A percentile compares a stretch with the other conserved stretches of the same genome.
phyloP scores from a whole-genome alignment of 805 yeast genomes.

The Wickerhamiella azymoides region DNA sequence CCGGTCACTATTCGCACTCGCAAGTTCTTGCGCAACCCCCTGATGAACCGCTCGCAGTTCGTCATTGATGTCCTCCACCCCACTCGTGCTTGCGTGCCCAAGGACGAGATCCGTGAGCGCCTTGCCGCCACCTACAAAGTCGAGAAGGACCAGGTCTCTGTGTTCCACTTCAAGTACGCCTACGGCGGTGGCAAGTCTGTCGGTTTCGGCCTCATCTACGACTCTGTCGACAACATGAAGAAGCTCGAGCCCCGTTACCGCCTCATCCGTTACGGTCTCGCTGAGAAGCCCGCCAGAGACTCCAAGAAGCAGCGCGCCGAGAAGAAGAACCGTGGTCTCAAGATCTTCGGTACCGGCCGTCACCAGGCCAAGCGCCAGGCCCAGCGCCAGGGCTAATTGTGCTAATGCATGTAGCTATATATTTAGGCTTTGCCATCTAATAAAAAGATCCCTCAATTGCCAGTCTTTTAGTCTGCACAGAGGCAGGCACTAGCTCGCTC shows the following conservation, averaged over 20 bases:
- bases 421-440: slow-evolving; percentile 7
- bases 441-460: not conserved
- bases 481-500: too few species aligned
- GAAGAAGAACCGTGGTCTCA: slow-evolving; percentile 98
- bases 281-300: slow-evolving; percentile 88
- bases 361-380: slow-evolving; percentile 59
- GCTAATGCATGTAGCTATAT: slow-evolving; percentile 12
- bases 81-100: slow-evolving; percentile 97
- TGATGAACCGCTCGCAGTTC: slow-evolving; percentile 98
- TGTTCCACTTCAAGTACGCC: slow-evolving; percentile 98
- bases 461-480: too few species aligned
- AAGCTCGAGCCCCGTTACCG: slow-evolving; percentile 99
- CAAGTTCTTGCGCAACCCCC: slow-evolving; percentile 98
- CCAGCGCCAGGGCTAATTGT: slow-evolving; percentile 17
- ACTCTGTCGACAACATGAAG: slow-evolving; percentile 94
- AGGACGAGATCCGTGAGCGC: slow-evolving; percentile 96
- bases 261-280: slow-evolving; percentile 97
- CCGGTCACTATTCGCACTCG: slow-evolving; percentile 95
- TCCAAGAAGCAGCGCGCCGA: slow-evolving; percentile 99
- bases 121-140: slow-evolving; percentile 80
- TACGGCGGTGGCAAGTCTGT: slow-evolving; percentile 99
- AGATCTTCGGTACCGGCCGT: slow-evolving; percentile 96
- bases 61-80: slow-evolving; percentile 99
- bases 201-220: slow-evolving; percentile 98
- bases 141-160: slow-evolving; percentile 89